Base-by-base conservation (phyloP, 2,329 filamentous ascomycete genomes). In the Zymoseptoria pseudotritici region DNA sequence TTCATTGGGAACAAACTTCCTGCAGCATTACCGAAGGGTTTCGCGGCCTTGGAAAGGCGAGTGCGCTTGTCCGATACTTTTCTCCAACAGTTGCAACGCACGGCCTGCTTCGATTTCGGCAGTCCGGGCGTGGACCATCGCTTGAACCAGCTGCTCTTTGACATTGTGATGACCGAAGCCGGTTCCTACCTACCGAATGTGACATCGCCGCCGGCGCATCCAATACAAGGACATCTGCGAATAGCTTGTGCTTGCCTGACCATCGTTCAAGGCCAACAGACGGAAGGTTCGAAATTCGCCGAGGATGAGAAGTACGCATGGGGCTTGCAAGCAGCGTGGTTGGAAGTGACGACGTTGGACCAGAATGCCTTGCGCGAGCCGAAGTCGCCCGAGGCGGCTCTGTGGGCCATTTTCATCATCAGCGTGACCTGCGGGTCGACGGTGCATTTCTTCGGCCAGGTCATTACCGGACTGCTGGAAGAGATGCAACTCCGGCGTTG, bases 381-480 rank as follows among this genome's bases (percentile, higher is more conserved):
- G 4, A 69, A 72, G 24, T 67, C 70, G 9, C 68, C 70, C 4
- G 69, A 72, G 55, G 71, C 68, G 13, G 67, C 69, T 2, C 58
- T 72, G 13, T 73, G 71, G 71, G 69, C 69, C 10, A 61, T 71
- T 3, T 70, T 72, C 59, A 70, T 72, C 57, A 72, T 73, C 54
- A 69, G 67, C 52, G 70, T 73, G 9, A 72, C 71, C 4, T 71
- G 70, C 29, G 69, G 66, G 8, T 63, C 68, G 17, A 67, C 65
- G 2, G 64, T 66, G 24, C 55, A 55, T 5, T 64, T 66, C 60
- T 69, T 68, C 57, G 61, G 66, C 31, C 63, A 66, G 54, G 56
- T 67, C 17, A 31, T 71, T 17, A 57, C 57, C 29, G 60, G 57
- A 2, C 50, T 72, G 50, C 63, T 71, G 4, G 63, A 66, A 26